Percentiles rank a stretch among this genome's conserved stretches.
These are phyloP conservation scores for Conticribra guillardii DNA, from an alignment of 108 stramenopile species.

Conservation along the genomic window DNA sequence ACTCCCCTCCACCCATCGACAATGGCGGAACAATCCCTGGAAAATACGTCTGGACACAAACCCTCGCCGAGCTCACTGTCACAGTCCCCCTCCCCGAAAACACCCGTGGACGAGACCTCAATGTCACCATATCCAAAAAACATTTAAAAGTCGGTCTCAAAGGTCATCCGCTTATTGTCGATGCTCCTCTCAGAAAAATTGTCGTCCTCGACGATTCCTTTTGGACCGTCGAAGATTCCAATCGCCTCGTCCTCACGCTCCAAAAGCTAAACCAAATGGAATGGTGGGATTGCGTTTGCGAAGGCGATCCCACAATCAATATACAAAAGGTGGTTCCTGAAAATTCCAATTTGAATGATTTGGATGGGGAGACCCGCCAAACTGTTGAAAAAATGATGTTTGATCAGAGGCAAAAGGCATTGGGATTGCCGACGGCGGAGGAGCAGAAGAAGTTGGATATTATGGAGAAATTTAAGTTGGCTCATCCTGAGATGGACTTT, in stretches of 20 bases:
- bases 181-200: slow-evolving; percentile 88
- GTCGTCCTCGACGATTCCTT: slow-evolving; percentile 97
- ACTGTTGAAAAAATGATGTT: slow-evolving; percentile 99
- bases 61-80: slow-evolving; percentile 90
- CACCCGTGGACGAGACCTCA: slow-evolving; percentile 89
- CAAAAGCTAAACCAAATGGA: slow-evolving; percentile 96
- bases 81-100: slow-evolving; percentile 86
- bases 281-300: slow-evolving; percentile 97
- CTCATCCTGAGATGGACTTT: slow-evolving; percentile 99
- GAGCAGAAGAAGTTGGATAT: slow-evolving; percentile 93
- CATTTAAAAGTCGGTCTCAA: slow-evolving; percentile 85
- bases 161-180: slow-evolving; percentile 60
- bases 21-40: slow-evolving; percentile 93
- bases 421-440: slow-evolving; percentile 96
- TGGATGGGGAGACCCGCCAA: slow-evolving; percentile 98
- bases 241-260: slow-evolving; percentile 76
- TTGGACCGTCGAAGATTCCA: slow-evolving; percentile 99
- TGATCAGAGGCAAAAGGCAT: slow-evolving; percentile 98
- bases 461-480: slow-evolving; percentile 93
- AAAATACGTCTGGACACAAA: slow-evolving; percentile 98
- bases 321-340: slow-evolving; percentile 97
- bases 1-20: slow-evolving; percentile 83
- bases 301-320: slow-evolving; percentile 94
- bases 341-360: slow-evolving; percentile 91
- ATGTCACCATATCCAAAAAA: slow-evolving; percentile 81